Evolutionary conservation across 2,329 filamentous ascomycete species (phyloP).

Genomic region (Penicillium sp.): DNA sequence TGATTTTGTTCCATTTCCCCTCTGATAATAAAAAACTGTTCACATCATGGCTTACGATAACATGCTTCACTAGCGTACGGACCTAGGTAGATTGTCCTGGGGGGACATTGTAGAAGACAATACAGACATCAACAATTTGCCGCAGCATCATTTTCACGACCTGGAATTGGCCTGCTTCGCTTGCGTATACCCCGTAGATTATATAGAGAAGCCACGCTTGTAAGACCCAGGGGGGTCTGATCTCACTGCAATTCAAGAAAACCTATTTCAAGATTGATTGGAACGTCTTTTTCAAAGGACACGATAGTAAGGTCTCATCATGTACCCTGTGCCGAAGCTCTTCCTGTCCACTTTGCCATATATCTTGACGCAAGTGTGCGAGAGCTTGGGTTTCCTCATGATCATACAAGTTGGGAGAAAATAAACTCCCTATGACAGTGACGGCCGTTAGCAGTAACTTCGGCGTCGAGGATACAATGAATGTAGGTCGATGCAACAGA

Average conservation of each 20-base stretch:
- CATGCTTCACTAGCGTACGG: too few species aligned
- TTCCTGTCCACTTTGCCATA: conserved; percentile 10
- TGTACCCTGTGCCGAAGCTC: conserved; percentile 8
- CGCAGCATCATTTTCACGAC: too few species aligned
- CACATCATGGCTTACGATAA: too few species aligned
- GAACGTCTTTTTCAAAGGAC: background rate
- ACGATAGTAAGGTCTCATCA: background rate
- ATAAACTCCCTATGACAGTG: conserved; percentile 12
- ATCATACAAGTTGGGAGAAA: background rate
- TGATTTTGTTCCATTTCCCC: too few species aligned
- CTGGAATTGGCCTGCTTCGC: too few species aligned
- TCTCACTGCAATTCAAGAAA: conserved; percentile 19
- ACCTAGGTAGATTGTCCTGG: too few species aligned
- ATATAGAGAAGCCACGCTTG: conserved; percentile 33
- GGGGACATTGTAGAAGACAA: too few species aligned
- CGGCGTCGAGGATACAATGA: too few species aligned
- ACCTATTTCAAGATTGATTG: conserved; percentile 18
- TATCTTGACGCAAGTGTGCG: conserved; percentile 5
- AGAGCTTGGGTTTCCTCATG: background rate
- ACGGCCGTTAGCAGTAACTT: too few species aligned
- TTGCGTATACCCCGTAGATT: conserved; percentile 28
- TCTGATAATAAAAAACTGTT: too few species aligned
- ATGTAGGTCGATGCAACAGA: too few species aligned
- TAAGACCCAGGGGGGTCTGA: conserved; percentile 28
- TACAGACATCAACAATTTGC: too few species aligned